Percentiles rank a stretch among this genome's conserved stretches.
Evolutionary conservation across 306 rosid genomes (phyloP).

Genomic region (Coriaria nepalensis): DNA sequence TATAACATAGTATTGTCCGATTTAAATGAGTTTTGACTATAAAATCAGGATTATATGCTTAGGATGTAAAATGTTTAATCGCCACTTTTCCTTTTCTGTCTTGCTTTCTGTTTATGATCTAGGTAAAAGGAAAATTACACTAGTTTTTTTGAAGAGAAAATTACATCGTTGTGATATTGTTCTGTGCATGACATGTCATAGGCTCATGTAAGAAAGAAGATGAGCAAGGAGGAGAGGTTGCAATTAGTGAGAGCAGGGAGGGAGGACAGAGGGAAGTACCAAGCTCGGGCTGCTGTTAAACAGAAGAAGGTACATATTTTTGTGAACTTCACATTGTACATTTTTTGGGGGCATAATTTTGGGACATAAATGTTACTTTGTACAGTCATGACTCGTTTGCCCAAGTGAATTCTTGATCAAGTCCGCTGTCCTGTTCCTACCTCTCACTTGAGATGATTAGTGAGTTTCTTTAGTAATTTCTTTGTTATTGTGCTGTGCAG

Average conservation of each 20-base stretch:
- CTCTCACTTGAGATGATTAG: not conserved
- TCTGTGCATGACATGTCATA: conserved; percentile 6
- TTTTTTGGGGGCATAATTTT: not conserved
- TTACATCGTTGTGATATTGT: conserved; percentile 3
- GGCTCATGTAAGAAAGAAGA: conserved; percentile 56
- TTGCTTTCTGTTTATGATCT: too few species aligned
- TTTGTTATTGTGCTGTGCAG: conserved; percentile 20
- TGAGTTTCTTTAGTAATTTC: conserved; percentile 1
- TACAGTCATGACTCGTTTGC: not conserved
- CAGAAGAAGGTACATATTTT: conserved; percentile 62
- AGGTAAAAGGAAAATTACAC: too few species aligned
- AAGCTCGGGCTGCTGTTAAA: conserved; percentile 60
- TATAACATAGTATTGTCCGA: not conserved
- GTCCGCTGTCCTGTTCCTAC: not conserved
- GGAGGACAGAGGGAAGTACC: conserved; percentile 73
- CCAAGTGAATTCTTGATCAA: too few species aligned
- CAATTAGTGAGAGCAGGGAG: conserved; percentile 69
- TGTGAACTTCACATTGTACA: not conserved
- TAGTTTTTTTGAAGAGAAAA: not conserved
- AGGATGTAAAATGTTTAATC: too few species aligned
- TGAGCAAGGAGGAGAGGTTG: conserved; percentile 66
- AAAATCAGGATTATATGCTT: not conserved
- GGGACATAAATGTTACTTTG: not conserved
- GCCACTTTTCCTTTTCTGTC: too few species aligned
- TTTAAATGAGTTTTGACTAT: conserved; percentile 2